Evolutionary conservation across 768 basidiomycete genomes (phyloP), one percentile per base, ranked within the genome.

Genomic region (Termitomyces titanicus): DNA sequence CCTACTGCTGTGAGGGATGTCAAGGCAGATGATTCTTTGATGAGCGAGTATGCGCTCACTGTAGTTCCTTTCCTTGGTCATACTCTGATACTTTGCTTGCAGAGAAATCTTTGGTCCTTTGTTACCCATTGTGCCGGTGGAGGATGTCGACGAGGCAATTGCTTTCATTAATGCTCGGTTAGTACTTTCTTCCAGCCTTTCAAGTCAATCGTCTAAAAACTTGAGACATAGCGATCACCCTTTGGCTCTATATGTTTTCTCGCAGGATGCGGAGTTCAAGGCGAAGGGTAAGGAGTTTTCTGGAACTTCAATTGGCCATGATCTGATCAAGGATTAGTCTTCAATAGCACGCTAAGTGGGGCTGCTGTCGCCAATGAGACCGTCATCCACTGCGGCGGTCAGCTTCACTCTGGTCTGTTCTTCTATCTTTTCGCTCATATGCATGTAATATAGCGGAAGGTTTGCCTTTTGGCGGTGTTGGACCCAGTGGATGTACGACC

Each of bases 51-150:
- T 47, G 85, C 75, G 2, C 24, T 24, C 4, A 11, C 24, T 34
- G 8, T 43, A n/a, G n/a, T 49, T 8, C 20, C 13, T 55, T 29
- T 3, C 25, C 12, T 42, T 12, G 15, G 8, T 37, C 1, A 27
- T 10, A 34, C 25, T 15, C 39, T 31, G 13, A 49, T 48, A 3
- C 27, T 46, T 34, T 17, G 0, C 60, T 45, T 15, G 0, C 58
- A 92, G 90, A 56, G 93, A 94, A 63, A 77, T 94, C 40, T 94
- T 95, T 61, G 93, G 92, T 0, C 92, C 93, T 8, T 60, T 95
- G 10, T 71, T 95, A 22, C 86, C 90, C 3, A 75, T 95, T 38
- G 72, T 94, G 0, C 80, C 85, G 0, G 84, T 93, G 24, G 80
- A 85, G n/a, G 66, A 79, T 52, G 51, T 89, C 7, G 88, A 92